A percentile compares a stretch with the other conserved stretches of the same genome.
Evolutionary conservation across 2,329 filamentous ascomycete genomes (phyloP).

Genomic region (Penicillium fuscoglaucum): DNA sequence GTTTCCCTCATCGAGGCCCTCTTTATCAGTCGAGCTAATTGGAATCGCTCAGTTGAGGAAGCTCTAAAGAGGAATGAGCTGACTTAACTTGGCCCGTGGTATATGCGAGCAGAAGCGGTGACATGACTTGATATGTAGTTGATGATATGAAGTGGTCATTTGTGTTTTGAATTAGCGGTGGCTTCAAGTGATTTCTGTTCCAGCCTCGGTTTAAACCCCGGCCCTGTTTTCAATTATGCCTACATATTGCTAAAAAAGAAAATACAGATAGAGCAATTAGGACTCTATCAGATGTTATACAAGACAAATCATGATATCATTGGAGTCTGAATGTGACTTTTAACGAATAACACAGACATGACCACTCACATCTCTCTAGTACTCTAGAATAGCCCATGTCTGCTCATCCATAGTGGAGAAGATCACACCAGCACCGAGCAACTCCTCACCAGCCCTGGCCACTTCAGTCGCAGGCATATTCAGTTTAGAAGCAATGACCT

Average conservation of each 20-base stretch:
- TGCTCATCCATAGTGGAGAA: constrained; percentile 92
- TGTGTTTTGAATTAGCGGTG: neutral
- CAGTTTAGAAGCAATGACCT: constrained; percentile 68
- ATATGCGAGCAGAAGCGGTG: neutral
- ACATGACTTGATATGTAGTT: constrained; percentile 2
- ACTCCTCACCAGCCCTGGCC: constrained; percentile 74
- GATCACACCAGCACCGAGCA: constrained; percentile 71
- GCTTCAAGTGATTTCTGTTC: neutral
- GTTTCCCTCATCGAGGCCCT: constrained; percentile 58
- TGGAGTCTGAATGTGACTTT: constrained; percentile 16
- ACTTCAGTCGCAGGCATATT: constrained; percentile 70
- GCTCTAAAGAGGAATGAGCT: constrained; percentile 57
- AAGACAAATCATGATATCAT: constrained; percentile 29
- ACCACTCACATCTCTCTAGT: constrained; percentile 28
- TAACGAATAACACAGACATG: constrained; percentile 22
- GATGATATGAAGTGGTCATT: neutral
- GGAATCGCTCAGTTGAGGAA: constrained; percentile 61
- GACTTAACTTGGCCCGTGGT: constrained; percentile 9
- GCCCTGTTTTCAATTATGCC: neutral
- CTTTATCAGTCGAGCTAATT: constrained; percentile 58
- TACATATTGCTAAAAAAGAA: neutral
- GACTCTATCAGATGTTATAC: neutral
- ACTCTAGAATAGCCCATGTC: constrained; percentile 83
- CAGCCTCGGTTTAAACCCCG: neutral
- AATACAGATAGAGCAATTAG: neutral